These are phyloP conservation scores for Tricholoma matsutake DNA, from an alignment of 768 basidiomycete species.

Conservation along the genomic window DNA sequence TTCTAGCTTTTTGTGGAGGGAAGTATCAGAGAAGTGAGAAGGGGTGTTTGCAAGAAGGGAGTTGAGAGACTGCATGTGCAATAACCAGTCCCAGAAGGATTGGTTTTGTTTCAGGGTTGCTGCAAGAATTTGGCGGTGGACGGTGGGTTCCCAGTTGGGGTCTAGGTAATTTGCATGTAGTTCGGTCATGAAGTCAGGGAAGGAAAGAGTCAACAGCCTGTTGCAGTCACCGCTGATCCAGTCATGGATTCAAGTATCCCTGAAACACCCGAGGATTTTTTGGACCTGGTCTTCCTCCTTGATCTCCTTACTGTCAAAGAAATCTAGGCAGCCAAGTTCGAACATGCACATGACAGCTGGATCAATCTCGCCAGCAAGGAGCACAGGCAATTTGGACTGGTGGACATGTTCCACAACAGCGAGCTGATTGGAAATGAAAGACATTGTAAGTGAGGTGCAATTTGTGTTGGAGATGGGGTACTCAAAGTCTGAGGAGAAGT, in stretches of 20 bases:
- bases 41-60: too few relatives aligned
- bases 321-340: background rate
- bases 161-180: constrained; percentile 11
- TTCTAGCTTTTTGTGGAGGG: too few relatives aligned
- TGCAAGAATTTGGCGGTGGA: constrained; percentile 1
- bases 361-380: background rate
- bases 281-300: too few relatives aligned
- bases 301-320: too few relatives aligned
- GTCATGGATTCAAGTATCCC: too few relatives aligned
- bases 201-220: background rate
- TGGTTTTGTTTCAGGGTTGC: background rate
- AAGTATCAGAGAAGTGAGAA: too few relatives aligned
- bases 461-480: too few relatives aligned
- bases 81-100: too few relatives aligned
- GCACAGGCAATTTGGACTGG: constrained; percentile 4
- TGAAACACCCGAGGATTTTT: too few relatives aligned
- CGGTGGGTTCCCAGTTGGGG: constrained; percentile 13
- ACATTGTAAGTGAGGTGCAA: background rate
- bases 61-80: too few relatives aligned
- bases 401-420: background rate
- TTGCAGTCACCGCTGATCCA: constrained; percentile 11
- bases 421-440: too few relatives aligned
- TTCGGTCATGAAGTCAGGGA: constrained; percentile 12
- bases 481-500: too few relatives aligned
- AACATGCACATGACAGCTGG: background rate